Evolutionary conservation across 2,329 filamentous ascomycete genomes (phyloP), one percentile per base, ranked within the genome.

Genomic region (Mariannaea elegans): DNA sequence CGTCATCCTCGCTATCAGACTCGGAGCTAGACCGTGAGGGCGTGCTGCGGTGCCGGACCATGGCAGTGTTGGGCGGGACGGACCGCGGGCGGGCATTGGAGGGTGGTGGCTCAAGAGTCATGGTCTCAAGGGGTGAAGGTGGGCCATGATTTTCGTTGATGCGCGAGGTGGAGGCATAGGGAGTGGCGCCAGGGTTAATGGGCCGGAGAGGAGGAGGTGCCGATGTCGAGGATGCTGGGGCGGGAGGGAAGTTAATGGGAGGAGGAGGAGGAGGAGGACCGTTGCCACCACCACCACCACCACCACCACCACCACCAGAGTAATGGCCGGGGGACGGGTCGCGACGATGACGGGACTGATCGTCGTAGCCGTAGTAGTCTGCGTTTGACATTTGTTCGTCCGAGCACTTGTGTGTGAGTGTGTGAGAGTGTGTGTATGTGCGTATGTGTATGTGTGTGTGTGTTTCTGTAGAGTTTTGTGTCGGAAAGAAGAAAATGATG

Each of bases 271-370:
- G 58, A 38, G 63, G 63, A 14, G 47, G 54, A 41, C 46, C 56
- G n/a, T n/a, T n/a, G n/a, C 32, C 59, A 48, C 66, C 70, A 45
- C 71, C 71, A 42, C 73, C 72, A 5, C n/a, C n/a, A n/a, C n/a
- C n/a, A n/a, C n/a, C n/a, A 56, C 32, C 59, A 48, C 66, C 70
- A 45, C 71, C 71, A 42, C 73, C 72, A 5, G 73, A 73, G 63
- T 69, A 65, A 56, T 73, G 72, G 23, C 73, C 73, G 12, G 75
- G 74, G 9, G 74, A 76, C 41, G 73, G 65, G 52, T 72, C 69
- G 46, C 69, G 70, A 29, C 64, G 68, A 46, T 67, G 71, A 24
- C 64, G 62, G 27, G 64, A 64, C 49, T 54, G 57, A 49, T 70
- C 66, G 50, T 76, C 71, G 38, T 70, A 70, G 50, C 72, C 71